Evolutionary conservation across 257 asterid genomes (phyloP), one percentile per base, ranked within the genome.

Genomic region (Phtheirospermum japonicum): DNA sequence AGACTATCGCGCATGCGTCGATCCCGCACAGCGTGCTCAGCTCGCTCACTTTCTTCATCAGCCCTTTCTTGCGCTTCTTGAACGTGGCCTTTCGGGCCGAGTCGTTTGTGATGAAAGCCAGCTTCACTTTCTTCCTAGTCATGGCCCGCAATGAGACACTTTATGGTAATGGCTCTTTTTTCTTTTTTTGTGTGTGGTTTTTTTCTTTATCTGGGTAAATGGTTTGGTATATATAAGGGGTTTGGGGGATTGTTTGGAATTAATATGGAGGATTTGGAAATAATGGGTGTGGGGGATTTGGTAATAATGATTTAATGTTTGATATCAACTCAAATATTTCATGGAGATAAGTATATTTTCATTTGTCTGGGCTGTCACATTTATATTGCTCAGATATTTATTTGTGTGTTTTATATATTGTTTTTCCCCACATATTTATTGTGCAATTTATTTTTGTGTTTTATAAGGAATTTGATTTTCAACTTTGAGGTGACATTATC

Each of bases 121-220:
- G 83, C 75, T 88, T 88, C 79, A 88, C 94, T 53, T 88, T 88
- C 80, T 88, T 83, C 57, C 96, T 71, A 0, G 96, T 88, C 96
- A 87, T 87, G 40, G 32, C 31, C 18, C 23, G 39, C 31, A 67
- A 48, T 34, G 66, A 33, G 39, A 33, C 4, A 33, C n/a, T n/a
- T n/a, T 33, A 33, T 33, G 39, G 9, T 33, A 8, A 11, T 40
- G 7, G 2, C 4, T 40, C 2, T 9, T 40, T 40, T 40, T 40
- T 40, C 4, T n/a, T 33, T 32, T 18, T 52, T 45, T 45, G 5
- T 9, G 68, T 46, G 49, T 55, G 51, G 50, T 16, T 51, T 69
- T n/a, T 5, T 65, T 37, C 28, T 23, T 49, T 52, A 23, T 48
- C 61, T 14, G 36, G 56, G 72, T 42, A 52, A 69, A 70, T 11